Evolutionary conservation across 768 basidiomycete genomes (phyloP), one percentile per base, ranked within the genome.

Genomic region (Boletus coccyginus): DNA sequence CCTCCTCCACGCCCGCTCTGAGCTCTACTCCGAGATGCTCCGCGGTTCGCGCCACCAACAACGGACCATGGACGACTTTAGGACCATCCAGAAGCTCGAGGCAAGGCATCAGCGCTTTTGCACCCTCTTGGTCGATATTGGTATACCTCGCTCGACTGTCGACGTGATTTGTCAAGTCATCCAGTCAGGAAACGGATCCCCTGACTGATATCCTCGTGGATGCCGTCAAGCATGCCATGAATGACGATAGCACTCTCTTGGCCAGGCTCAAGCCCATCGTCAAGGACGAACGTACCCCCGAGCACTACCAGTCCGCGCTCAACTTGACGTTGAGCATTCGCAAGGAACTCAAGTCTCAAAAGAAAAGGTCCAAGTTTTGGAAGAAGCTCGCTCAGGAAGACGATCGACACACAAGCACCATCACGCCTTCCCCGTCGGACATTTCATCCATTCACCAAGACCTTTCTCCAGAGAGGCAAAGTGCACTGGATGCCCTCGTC

Each of bases 241-340:
- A 73, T 9, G 71, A 73, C 32, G 64, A 65, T n/a, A 67, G 60
- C 32, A 71, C 76, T 17, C 68, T 75, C n/a, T 79, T 81, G 75
- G 70, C 78, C 11, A 74, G 62, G 33, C 73, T 81, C 48, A 67
- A 76, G 11, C 70, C 75, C 21, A 64, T 70, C 19, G 55, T 75
- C 50, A 63, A 67, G 49, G 65, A 69, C 12, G 67, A 73, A 29
- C 73, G 76, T 39, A 75, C 73, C 39, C 64, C 73, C 27, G 75
- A 77, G 24, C 72, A 78, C 42, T 81, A 81, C 61, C 68, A 74
- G 50, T 77, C 78, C 17, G 77, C 79, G 9, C 69, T 82, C 49
- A 73, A 77, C 46, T 56, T 79, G 61, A 76, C 78, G 33, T 67
- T 81, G 58, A 75, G 73, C 49, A 66, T 75, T 46, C 74, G 80